Evolutionary conservation across 2,329 filamentous ascomycete species (phyloP).

Genomic region (Pezicula radicicola): DNA sequence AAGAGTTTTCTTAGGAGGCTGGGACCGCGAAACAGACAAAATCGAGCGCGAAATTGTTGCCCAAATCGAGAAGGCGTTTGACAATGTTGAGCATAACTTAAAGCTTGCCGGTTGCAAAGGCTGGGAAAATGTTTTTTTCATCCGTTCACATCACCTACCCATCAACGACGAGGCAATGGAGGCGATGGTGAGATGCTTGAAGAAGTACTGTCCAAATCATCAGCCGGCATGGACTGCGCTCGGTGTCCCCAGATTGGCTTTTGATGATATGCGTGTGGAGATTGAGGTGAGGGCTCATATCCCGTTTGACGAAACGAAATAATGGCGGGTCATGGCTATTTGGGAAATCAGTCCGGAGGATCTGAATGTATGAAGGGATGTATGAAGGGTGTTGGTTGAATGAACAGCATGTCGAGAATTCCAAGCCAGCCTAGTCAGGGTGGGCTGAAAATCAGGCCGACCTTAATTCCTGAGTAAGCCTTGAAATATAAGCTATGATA

Average conservation of each 20-base stretch:
- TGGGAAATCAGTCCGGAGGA: neutral
- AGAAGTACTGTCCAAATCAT: conserved; percentile 48
- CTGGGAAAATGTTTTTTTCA: conserved; percentile 49
- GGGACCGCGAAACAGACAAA: conserved; percentile 21
- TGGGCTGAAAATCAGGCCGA: no score
- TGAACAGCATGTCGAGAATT: neutral
- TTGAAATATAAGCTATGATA: no score
- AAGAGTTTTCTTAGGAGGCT: conserved; percentile 25
- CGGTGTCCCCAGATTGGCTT: conserved; percentile 44
- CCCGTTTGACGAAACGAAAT: conserved; percentile 2
- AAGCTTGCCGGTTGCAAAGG: conserved; percentile 52
- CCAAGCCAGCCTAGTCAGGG: no score
- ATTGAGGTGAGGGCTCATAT: conserved; percentile 52
- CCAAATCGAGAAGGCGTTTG: conserved; percentile 50
- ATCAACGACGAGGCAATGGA: conserved; percentile 36
- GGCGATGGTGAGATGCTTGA: conserved; percentile 43
- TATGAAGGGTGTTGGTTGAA: neutral
- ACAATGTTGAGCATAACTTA: conserved; percentile 50
- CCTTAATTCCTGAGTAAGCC: no score
- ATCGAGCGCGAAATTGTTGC: conserved; percentile 34
- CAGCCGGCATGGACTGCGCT: conserved; percentile 51
- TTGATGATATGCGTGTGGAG: conserved; percentile 51
- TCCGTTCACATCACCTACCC: conserved; percentile 41
- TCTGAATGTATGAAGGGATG: neutral
- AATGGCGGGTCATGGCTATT: conserved; percentile 6